Evolutionary conservation across 2,329 filamentous ascomycete species (phyloP), one percentile per base, ranked within the genome.

Genomic region (Apiospora kogelbergensis): DNA sequence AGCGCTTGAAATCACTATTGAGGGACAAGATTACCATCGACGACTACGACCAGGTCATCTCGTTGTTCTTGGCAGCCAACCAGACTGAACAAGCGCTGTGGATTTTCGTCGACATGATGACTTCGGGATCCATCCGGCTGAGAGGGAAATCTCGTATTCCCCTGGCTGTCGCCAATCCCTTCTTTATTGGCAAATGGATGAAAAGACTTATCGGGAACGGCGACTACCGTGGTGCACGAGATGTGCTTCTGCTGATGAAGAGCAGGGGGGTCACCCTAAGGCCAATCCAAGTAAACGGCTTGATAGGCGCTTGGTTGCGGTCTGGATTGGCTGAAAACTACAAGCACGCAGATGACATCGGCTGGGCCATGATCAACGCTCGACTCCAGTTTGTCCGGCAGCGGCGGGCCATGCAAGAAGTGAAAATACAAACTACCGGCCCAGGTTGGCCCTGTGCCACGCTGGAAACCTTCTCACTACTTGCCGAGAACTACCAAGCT

Each of bases 51-150:
- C 83, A 87, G 70, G 86, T 95, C 44, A 90, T 91, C 63, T 86
- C 91, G 24, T 88, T 87, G 60, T 93, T 97, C 75, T 81, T 97
- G 33, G 84, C 89, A 26, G 85, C 88, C 7, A 87, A 89, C 67
- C 85, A 90, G 69, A 84, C 88, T 6, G 87, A 91, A 70, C 85
- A 90, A 70, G 93, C 93, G 0, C 85, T 95, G 68, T 88, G 89
- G 67, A 89, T 93, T 0, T 97, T 97, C 78, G 93, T 91, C 73
- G 93, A 97, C 78, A 97, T 97, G 94, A 94, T 97, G 89, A 88
- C 89, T 69, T 86, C 88, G 4, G 86, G 86, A 6, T 77, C 83
- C 60, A 78, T 89, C 67, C 83, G 88, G 68, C 75, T 88, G 65
- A 81, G 81, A 66, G 81, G 81, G 69, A 76, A 73, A 65, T 74